Percentiles rank a stretch among this genome's conserved stretches.
Conservation (phyloP, 208 protist species). For the Endotrypanum monterogeii region DNA sequence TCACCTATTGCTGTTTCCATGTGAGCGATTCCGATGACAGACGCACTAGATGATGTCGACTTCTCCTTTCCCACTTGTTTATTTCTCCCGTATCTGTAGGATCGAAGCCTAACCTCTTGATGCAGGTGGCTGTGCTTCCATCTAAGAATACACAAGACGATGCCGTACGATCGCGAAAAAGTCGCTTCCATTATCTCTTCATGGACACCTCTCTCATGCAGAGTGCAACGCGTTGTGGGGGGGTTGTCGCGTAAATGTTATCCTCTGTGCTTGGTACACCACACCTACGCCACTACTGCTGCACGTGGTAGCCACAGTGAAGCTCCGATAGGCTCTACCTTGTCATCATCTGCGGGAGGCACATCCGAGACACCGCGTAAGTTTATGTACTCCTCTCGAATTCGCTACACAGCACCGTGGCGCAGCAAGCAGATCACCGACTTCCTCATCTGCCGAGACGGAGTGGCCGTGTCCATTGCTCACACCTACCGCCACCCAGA, state of each 20-base stretch:
- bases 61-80: background rate
- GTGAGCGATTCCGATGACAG: too few relatives aligned
- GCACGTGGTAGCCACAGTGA: background rate
- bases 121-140: too few relatives aligned
- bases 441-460: conserved; percentile 55
- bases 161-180: background rate
- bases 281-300: background rate
- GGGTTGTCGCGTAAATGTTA: background rate
- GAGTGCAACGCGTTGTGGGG: background rate
- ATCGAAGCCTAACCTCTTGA: background rate
- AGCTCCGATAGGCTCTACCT: background rate
- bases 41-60: too few relatives aligned
- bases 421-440: conserved; percentile 48
- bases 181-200: background rate
- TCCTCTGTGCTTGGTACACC: background rate
- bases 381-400: conserved; percentile 54
- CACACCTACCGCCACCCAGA: conserved; percentile 62
- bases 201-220: background rate
- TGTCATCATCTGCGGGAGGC: background rate
- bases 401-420: conserved; percentile 67
- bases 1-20: too few relatives aligned
- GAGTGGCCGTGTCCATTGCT: conserved; percentile 44
- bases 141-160: background rate
- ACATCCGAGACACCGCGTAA: background rate
- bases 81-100: background rate